phyloP scores from a whole-genome alignment of 2,329 filamentous ascomycete species.

The Xylaria polymorpha region DNA sequence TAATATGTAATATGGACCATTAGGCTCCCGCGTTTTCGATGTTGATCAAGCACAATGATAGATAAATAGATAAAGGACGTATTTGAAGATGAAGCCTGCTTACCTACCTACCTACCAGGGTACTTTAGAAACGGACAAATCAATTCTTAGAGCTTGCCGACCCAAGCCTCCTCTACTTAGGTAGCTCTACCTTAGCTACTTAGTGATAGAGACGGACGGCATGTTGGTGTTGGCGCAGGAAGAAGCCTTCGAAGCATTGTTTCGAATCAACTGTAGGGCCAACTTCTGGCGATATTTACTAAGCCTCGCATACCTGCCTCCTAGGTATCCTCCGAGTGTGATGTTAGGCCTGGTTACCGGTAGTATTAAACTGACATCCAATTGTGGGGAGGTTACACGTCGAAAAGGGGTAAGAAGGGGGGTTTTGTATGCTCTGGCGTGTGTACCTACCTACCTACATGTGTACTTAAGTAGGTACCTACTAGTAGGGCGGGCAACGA shows the following conservation, averaged over 20 bases:
- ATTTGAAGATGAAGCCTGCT: background rate
- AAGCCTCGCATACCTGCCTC: background rate
- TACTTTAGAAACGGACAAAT: constrained; percentile 1
- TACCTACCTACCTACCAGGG: no score
- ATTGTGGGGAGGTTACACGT: constrained; percentile 18
- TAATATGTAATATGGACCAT: background rate
- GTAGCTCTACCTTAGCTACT: no score
- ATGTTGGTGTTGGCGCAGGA: background rate
- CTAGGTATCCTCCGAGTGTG: background rate
- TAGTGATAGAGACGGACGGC: background rate
- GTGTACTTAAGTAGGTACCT: background rate
- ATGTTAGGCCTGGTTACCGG: background rate
- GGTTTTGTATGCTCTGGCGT: background rate
- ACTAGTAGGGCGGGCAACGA: no score
- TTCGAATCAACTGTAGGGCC: background rate
- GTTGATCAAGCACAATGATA: constrained; percentile 5
- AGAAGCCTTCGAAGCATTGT: constrained; percentile 1
- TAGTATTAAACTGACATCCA: constrained; percentile 7
- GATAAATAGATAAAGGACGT: background rate
- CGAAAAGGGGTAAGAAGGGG: constrained; percentile 25
- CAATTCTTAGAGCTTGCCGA: background rate
- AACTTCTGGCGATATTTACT: background rate
- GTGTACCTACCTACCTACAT: constrained; percentile 15
- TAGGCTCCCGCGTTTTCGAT: background rate
- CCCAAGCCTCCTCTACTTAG: background rate